phyloP scores from a whole-genome alignment of 495 filamentous ascomycete species.

The Trichodelitschia bisporula region DNA sequence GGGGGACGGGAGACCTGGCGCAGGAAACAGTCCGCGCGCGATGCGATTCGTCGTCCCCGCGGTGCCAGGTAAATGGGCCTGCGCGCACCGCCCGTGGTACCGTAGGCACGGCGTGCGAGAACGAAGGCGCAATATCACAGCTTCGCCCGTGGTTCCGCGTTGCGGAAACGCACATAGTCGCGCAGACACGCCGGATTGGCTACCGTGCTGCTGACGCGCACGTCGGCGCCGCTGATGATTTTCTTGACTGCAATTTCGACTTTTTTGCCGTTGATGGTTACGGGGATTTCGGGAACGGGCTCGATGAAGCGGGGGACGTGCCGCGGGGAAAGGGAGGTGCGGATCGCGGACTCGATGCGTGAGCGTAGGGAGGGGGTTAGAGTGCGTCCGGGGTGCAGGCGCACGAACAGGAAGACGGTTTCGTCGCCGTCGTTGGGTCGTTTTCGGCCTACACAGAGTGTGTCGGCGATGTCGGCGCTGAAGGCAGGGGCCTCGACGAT shows the following conservation, averaged over 20 bases:
- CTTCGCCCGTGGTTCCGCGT: too few relatives aligned
- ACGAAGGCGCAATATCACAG: too few relatives aligned
- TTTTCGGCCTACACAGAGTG: constrained; percentile 51
- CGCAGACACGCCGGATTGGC: constrained; percentile 50
- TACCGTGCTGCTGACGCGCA: constrained; percentile 54
- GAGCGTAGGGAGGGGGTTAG: constrained; percentile 31
- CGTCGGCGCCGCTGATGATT: constrained; percentile 47
- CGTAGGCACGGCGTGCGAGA: too few relatives aligned
- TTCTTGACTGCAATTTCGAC: constrained; percentile 70
- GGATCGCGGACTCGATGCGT: constrained; percentile 36
- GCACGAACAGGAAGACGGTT: constrained; percentile 47
- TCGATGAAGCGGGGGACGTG: constrained; percentile 62
- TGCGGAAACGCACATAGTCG: too few relatives aligned
- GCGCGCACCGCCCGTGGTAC: too few relatives aligned
- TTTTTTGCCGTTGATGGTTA: constrained; percentile 71
- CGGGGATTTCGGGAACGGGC: constrained; percentile 54
- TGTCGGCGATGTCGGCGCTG: constrained; percentile 38
- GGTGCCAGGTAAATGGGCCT: too few relatives aligned
- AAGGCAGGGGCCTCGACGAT: constrained; percentile 44
- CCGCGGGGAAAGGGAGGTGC: constrained; percentile 33
- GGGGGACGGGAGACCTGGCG: too few relatives aligned
- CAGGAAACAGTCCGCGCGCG: too few relatives aligned
- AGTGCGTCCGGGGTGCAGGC: constrained; percentile 35
- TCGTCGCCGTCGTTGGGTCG: constrained; percentile 44
- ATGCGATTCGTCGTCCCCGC: too few relatives aligned